Evolutionary conservation across 371 early-diverging fungal species (phyloP).

Genomic region (Rhizopus stolonifer): DNA sequence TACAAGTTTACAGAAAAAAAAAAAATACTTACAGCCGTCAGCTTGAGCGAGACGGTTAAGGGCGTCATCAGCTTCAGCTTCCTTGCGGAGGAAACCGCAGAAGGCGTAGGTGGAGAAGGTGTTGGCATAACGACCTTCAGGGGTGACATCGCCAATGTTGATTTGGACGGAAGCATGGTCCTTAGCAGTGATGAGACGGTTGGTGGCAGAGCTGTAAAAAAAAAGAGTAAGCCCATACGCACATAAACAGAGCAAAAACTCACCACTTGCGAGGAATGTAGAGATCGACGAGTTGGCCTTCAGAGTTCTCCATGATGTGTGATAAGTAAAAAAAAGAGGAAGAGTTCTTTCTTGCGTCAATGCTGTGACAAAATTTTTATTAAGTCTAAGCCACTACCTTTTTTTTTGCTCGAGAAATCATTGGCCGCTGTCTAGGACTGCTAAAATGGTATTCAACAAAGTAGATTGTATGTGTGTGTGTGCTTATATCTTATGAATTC

Average conservation of each 20-base stretch:
- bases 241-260: conserved; percentile 18
- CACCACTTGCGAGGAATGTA: conserved; percentile 97
- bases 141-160: conserved; percentile 95
- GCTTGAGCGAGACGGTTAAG: conserved; percentile 93
- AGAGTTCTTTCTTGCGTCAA: conserved; percentile 5
- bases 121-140: conserved; percentile 78
- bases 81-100: conserved; percentile 89
- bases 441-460: too few relatives aligned
- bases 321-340: conserved; percentile 28
- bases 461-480: too few relatives aligned
- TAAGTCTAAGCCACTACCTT: conserved; percentile 17
- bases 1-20: not conserved
- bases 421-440: conserved; percentile 24
- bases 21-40: conserved; percentile 69
- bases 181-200: conserved; percentile 63
- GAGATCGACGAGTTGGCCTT: conserved; percentile 82
- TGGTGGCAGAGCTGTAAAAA: conserved; percentile 48
- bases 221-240: not conserved
- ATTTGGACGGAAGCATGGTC: conserved; percentile 99
- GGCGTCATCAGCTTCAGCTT: conserved; percentile 94
- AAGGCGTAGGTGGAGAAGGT: conserved; percentile 88
- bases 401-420: not conserved
- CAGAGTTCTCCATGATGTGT: conserved; percentile 65
- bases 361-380: conserved; percentile 25
- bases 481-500: too few relatives aligned